Evolutionary conservation across 2,329 filamentous ascomycete genomes (phyloP), one percentile per base, ranked within the genome.

Genomic region (Helotiales sp.): DNA sequence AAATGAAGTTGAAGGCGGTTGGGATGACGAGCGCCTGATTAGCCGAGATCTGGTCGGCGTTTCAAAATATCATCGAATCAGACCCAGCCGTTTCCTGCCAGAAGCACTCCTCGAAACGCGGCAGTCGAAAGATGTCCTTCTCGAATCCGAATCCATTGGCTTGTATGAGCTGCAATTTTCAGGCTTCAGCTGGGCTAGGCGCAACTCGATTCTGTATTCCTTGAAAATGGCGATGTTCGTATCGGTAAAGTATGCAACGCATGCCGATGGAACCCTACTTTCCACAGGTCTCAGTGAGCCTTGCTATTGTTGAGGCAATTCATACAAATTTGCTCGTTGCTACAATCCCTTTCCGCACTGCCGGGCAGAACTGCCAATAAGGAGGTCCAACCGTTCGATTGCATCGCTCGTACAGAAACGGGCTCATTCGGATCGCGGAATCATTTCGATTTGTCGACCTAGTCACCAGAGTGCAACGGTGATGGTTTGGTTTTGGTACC

Each of bases 71-170:
- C 47, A 37, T 30, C 63, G 47, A 65, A 64, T 52, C 54, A 52
- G 10, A 69, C 13, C 67, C 66, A 65, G 55, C 54, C 52, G n/a
- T 30, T 22, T 47, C 40, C 57, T 65, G 54, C 32, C 45, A n/a
- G 47, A 30, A 61, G 61, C 54, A 60, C 24, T n/a, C 55, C 60
- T 49, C 67, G 60, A 69, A 69, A 69, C 67, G 61, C 60, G 40
- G 28, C 55, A 37, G 22, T 43, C 57, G 5, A 34, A 24, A 57
- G 17, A 22, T 17, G n/a, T 2, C 8, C 6, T 60, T 28, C 57
- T 28, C 2, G 22, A 10, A 30, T 47, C 17, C 2, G 22, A 10
- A 30, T 47, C 17, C 24, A 28, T 60, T 47, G 20, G 54, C 3
- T n/a, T 57, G 52, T 32, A 37, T 34, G 26, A 17, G 40, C 40